Conservation (phyloP, 2,329 filamentous ascomycete genomes). For the Tolypocladium cylindrosporum region DNA sequence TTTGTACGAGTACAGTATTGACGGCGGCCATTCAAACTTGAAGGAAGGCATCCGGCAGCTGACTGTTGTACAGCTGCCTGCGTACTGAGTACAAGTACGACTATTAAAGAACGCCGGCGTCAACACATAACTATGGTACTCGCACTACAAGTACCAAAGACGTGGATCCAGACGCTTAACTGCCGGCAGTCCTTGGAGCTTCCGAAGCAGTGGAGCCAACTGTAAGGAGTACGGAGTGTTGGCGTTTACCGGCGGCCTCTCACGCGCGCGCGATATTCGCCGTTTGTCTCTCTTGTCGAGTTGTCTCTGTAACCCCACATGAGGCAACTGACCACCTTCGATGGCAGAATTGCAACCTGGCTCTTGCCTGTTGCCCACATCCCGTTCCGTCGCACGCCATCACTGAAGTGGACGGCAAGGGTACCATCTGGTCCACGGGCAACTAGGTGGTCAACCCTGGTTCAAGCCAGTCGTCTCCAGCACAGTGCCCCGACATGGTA, state of each 20-base stretch:
- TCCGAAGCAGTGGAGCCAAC: background rate
- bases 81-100: background rate
- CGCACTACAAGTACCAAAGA: background rate
- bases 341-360: background rate
- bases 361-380: background rate
- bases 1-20: background rate
- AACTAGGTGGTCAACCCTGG: background rate
- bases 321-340: background rate
- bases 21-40: background rate
- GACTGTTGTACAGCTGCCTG: background rate
- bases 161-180: background rate
- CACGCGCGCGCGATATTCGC: background rate
- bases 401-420: too few relatives aligned
- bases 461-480: background rate
- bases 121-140: background rate
- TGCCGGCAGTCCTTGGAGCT: background rate
- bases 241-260: background rate
- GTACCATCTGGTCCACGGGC: background rate
- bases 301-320: background rate
- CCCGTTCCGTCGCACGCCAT: background rate
- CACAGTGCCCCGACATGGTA: background rate
- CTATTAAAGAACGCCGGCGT: background rate
- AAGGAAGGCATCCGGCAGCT: background rate
- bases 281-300: background rate
- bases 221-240: too few relatives aligned